Evolutionary conservation across 805 yeast species (phyloP), one percentile per base, ranked within the genome.

Genomic region (Yamadazyma phyllophila): DNA sequence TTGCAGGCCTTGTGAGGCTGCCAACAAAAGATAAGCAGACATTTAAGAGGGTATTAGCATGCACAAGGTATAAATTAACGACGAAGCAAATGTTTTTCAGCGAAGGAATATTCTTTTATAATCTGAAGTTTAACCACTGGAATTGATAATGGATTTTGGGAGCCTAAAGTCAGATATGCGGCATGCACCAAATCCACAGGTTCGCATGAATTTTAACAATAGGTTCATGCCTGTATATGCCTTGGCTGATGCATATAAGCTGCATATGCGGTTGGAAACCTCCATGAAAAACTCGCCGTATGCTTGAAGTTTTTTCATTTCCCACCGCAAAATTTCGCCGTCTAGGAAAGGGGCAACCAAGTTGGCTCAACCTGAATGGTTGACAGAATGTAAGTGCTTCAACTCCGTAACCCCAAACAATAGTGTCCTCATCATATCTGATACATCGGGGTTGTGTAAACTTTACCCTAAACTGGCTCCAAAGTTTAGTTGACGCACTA

Each of bases 11-110:
- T 51, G 55, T 29, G 46, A 44, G 36, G 52, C 47, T 11, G 44
- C 55, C 16, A 51, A 27, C 32, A 51, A 44, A 16, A 51, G 38
- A 34, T 44, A 51, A 1, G 49, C 55, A 12, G 52, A 48, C 55
- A 51, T 51, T 37, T 10, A n/a, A 13, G 14, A 6, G 4, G 10
- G 10, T 12, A n/a, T 32, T 12, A 9, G 31, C 31, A 29, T 29
- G 31, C 31, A 29, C 11, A 29, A n/a, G 16, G 36, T n/a, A 32
- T 32, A 32, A 12, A 37, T 26, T n/a, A 37, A 26, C 26, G 14
- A 37, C 31, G 7, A 29, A 37, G 5, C 13, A 26, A 37, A 11
- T 20, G 24, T 37, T 37, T 3, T 4, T 8, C 31, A 15, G 32
- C 40, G 32, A 37, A 37, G 20, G 32, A 26, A 37, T 26, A 37